A percentile compares a stretch with the other conserved stretches of the same genome.
These are phyloP conservation scores for Umbellularia californica DNA, from an alignment of 164 flowering plant species.

Conservation along the genomic window DNA sequence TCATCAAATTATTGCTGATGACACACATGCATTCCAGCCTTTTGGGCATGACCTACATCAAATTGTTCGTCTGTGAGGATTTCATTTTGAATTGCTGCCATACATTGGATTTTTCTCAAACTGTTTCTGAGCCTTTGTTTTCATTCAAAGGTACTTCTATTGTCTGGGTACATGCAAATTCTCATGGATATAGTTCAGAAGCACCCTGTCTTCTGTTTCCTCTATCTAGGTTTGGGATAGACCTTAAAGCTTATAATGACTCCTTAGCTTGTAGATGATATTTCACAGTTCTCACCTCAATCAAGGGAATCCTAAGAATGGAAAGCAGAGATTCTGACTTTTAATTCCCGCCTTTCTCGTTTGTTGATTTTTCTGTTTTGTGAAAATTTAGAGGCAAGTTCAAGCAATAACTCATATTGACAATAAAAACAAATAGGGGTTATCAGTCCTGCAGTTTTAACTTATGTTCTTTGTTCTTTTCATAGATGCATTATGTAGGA, in stretches of 20 bases:
- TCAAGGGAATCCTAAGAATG: background rate
- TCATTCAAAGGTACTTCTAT: background rate
- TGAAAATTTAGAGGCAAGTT: too few species aligned
- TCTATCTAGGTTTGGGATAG: background rate
- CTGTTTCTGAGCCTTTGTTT: background rate
- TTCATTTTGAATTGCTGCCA: background rate
- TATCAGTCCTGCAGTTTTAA: background rate
- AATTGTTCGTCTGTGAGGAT: background rate
- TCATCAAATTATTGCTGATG: too few species aligned
- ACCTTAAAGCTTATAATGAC: background rate
- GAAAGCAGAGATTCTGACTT: too few species aligned
- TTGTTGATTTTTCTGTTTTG: too few species aligned
- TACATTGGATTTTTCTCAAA: too few species aligned
- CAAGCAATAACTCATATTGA: too few species aligned
- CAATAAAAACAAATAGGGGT: background rate
- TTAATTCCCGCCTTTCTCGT: too few species aligned
- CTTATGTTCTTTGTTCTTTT: constrained; percentile 1
- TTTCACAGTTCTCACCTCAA: background rate
- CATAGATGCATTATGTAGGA: constrained; percentile 85
- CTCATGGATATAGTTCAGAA: background rate
- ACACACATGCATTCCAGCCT: background rate
- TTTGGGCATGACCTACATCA: background rate
- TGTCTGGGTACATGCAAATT: too few species aligned
- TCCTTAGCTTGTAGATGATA: background rate
- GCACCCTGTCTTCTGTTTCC: background rate